Evolutionary conservation across 176 grass and related monocot species (phyloP), one percentile per base, ranked within the genome.

Genomic region (Aegilops speltoides): DNA sequence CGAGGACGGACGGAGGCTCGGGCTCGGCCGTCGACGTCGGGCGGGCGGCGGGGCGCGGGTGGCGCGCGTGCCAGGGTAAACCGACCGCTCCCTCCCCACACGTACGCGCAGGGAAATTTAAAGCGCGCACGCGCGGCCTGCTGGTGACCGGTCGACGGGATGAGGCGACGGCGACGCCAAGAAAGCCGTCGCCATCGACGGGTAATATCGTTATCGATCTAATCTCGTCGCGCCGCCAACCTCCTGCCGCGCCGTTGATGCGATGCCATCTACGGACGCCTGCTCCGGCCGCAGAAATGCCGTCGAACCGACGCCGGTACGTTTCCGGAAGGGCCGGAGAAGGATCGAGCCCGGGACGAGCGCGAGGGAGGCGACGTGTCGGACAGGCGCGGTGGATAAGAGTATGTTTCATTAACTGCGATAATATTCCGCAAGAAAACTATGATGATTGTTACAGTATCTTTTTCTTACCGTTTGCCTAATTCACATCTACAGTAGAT

Each of bases 171-270:
- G 25, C 73, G 72, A 75, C 41, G 72, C 13, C 36, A 16, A 45
- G 15, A 4, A 50, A 24, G 13, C 36, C 20, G 46, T 75, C 72
- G 24, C 22, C 16, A 31, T 61, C 57, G 20, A 61, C 3, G 4
- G 23, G 22, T 7, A 29, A 14, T n/a, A 10, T 73, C 78, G 57
- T 34, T 57, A 19, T 87, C 67, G 67, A 19, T 1, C 20, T 72
- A 37, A 22, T 72, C 45, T 15, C 10, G 17, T 22, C 6, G 29
- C 61, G 62, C 79, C 63, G 46, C 86, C 85, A 65, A 54, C 38
- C 10, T 23, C 68, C 13, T 34, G 68, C 41, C 15, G 68, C 78
- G 70, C 79, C 70, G 86, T 87, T 68, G 79, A 82, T 82, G 22
- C 33, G 11, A 19, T 61, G 33, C 77, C 33, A 79, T 79, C 77